phyloP scores from a whole-genome alignment of 768 basidiomycete species.

The Leucocoprinus birnbaumii region DNA sequence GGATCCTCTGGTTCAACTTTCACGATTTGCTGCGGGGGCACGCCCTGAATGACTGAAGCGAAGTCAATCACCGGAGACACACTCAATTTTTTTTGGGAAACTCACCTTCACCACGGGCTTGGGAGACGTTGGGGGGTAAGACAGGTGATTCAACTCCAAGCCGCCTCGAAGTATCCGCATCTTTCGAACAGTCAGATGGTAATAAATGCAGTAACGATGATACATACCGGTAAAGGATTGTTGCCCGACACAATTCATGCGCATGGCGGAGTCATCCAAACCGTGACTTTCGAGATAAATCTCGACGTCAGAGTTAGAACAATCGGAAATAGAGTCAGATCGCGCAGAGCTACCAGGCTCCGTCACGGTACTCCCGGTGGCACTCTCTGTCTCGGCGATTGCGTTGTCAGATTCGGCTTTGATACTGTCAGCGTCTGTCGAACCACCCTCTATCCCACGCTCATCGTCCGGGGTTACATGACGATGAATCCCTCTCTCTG shows the following conservation, averaged over 20 bases:
- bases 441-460: background rate
- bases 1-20: background rate
- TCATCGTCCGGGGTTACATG: background rate
- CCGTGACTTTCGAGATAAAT: constrained; percentile 32
- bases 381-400: constrained; percentile 2
- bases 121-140: background rate
- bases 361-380: constrained; percentile 1
- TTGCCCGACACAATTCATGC: constrained; percentile 17
- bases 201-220: background rate
- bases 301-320: constrained; percentile 26
- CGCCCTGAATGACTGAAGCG: background rate
- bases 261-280: constrained; percentile 26
- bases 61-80: background rate
- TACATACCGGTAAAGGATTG: constrained; percentile 13
- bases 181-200: background rate
- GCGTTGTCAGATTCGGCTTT: constrained; percentile 5
- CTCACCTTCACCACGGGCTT: background rate
- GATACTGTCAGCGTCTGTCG: background rate
- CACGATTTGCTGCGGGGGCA: background rate
- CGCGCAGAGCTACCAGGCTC: constrained; percentile 4
- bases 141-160: background rate
- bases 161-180: background rate
- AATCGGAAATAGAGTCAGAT: constrained; percentile 6
- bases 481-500: background rate
- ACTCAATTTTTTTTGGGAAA: too few species aligned